phyloP scores from a whole-genome alignment of 305 asterid species.

The Fraxinus sp. region DNA sequence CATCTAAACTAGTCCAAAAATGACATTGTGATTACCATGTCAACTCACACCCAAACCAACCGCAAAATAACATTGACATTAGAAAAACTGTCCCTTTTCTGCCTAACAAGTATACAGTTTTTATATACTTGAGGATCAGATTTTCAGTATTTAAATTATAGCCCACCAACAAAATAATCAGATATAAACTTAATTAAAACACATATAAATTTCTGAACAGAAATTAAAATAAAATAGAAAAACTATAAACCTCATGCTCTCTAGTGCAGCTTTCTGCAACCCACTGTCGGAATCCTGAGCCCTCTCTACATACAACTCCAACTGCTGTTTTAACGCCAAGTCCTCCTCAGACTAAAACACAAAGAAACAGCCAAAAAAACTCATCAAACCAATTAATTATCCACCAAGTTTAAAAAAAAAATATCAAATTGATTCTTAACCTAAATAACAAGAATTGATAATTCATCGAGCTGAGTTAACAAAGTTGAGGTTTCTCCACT shows the following conservation, averaged over 20 bases:
- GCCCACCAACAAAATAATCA: neutral
- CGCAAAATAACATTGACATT: neutral
- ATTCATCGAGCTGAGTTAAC: neutral
- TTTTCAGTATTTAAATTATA: slow-evolving; percentile 4
- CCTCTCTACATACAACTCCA: slow-evolving; percentile 92
- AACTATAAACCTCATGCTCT: slow-evolving; percentile 78
- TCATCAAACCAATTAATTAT: slow-evolving; percentile 12
- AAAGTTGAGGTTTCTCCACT: neutral
- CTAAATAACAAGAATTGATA: neutral
- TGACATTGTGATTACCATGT: neutral
- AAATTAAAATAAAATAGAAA: neutral
- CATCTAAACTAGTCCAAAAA: neutral
- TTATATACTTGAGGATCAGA: neutral
- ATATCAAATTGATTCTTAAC: neutral
- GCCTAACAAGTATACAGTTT: neutral
- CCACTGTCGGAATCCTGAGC: slow-evolving; percentile 85
- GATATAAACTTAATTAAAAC: neutral
- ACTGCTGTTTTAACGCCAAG: slow-evolving; percentile 87
- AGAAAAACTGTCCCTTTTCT: neutral
- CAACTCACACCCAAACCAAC: neutral
- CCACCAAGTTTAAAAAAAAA: neutral
- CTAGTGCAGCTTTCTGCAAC: slow-evolving; percentile 82
- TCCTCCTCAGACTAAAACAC: slow-evolving; percentile 86
- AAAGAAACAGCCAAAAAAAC: slow-evolving; percentile 10
- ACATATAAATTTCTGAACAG: neutral